Base-by-base conservation (phyloP, 2,329 filamentous ascomycete genomes). In the Xylariaceae sp. region DNA sequence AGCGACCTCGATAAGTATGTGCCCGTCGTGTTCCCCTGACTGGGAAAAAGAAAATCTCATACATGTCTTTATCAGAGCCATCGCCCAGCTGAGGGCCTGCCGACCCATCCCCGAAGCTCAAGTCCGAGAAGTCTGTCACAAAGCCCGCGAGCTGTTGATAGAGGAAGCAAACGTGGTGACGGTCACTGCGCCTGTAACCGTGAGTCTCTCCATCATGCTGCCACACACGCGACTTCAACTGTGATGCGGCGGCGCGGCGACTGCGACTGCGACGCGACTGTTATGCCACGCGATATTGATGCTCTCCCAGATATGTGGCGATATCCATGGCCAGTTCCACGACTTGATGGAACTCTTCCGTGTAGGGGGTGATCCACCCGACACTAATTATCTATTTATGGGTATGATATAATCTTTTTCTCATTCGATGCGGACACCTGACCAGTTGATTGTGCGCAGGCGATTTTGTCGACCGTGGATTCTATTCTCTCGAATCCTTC, bases 361-460 rank as follows among this genome's bases (percentile, higher is more conserved):
- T 49, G 92, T 96, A 3, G 92, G 92, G 57, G 92, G 92, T 59
- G 90, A 96, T 70, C 89, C 95, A 3, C 92, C 92, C 39, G 92
- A 96, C 67, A 96, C 92, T 30, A 96, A 95, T 68, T 96, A 96
- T 71, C 83, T 96, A 3, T 96, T 96, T 74, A 96, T 96, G 90
- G 92, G 87, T 89, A 77, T 43, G 73, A 16, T 10, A 18, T 18
- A 30, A n/a, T 15, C 19, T 30, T 12, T 37, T 13, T 12, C 21
- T n/a, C 32, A 12, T 16, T n/a, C 2, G 12, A 26, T 15, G 16
- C 10, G 18, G 12, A 49, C 52, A 29, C 26, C 58, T 64, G 53
- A 66, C 40, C 12, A 10, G 21, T n/a, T 59, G 39, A 61, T 49
- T 44, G n/a, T 18, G 32, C 34, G 12, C 60, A 90, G 87, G 92